A percentile compares a stretch with the other conserved stretches of the same genome.
phyloP scores from a whole-genome alignment of 306 rosid genomes.

The Vigna nakashimae region DNA sequence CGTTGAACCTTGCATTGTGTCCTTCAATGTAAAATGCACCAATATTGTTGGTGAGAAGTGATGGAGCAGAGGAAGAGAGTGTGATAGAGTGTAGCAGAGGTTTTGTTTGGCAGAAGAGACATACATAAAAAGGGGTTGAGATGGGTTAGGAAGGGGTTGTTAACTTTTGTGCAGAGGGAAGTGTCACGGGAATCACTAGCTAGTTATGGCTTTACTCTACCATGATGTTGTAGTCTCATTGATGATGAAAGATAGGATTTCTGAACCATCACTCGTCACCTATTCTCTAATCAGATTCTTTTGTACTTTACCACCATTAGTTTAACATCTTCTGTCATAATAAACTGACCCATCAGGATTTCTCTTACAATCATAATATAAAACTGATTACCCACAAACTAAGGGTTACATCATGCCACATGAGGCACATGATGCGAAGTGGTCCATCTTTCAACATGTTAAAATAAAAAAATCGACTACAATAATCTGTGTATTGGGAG shows the following conservation, averaged over 20 bases:
- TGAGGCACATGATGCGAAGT: conserved; percentile 45
- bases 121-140: neutral
- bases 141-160: neutral
- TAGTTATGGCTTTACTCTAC: conserved; percentile 51
- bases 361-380: neutral
- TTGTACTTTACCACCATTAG: conserved; percentile 15
- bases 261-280: conserved; percentile 40
- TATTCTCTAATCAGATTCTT: conserved; percentile 47
- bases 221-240: conserved; percentile 18
- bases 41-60: conserved; percentile 32
- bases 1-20: conserved; percentile 59
- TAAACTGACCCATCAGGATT: neutral
- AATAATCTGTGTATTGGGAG: neutral
- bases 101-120: conserved; percentile 5
- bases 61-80: conserved; percentile 27
- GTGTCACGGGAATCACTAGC: conserved; percentile 75
- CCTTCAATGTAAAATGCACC: neutral
- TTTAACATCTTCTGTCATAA: conserved; percentile 38
- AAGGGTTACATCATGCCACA: conserved; percentile 44
- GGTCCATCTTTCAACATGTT: conserved; percentile 1
- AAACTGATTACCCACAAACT: conserved; percentile 33
- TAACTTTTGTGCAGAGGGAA: conserved; percentile 46
- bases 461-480: neutral
- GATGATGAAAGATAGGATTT: conserved; percentile 53
- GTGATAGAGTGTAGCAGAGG: conserved; percentile 18